phyloP scores from a whole-genome alignment of 2,329 filamentous ascomycete species.

The Pseudogymnoascus sp. region DNA sequence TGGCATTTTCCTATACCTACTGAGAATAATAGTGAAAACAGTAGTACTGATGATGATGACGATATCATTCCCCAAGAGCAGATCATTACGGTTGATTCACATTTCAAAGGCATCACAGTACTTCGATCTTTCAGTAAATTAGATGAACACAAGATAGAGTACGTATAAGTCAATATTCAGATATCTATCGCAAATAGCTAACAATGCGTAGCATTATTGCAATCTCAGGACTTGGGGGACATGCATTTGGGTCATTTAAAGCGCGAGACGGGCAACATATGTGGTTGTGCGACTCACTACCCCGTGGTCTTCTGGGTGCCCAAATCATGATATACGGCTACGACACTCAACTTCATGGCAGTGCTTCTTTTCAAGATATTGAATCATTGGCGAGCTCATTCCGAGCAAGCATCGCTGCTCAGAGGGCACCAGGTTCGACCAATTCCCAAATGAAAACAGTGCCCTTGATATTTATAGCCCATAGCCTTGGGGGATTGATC shows the following conservation, averaged over 20 bases:
- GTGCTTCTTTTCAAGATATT: background rate
- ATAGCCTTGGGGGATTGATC: slow-evolving; percentile 21
- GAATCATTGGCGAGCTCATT: background rate
- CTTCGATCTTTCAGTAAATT: background rate
- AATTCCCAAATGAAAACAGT: background rate
- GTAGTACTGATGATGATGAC: background rate
- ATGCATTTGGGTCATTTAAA: background rate
- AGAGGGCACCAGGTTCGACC: background rate
- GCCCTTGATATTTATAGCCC: slow-evolving; percentile 18
- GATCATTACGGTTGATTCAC: background rate
- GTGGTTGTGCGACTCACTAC: slow-evolving; percentile 3
- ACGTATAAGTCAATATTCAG: background rate
- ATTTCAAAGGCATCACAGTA: slow-evolving; percentile 1
- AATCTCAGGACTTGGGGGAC: background rate
- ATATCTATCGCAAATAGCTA: background rate
- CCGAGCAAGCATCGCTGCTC: background rate
- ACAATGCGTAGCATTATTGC: background rate
- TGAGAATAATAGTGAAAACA: background rate
- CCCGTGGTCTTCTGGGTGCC: background rate
- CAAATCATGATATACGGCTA: slow-evolving; percentile 4
- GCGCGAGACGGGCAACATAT: background rate
- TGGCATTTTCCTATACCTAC: background rate
- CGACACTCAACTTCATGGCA: background rate
- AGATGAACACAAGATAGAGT: background rate
- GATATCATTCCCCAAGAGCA: background rate